Base-by-base conservation (phyloP, 768 basidiomycete species). In the Melanogaster broomeanus region DNA sequence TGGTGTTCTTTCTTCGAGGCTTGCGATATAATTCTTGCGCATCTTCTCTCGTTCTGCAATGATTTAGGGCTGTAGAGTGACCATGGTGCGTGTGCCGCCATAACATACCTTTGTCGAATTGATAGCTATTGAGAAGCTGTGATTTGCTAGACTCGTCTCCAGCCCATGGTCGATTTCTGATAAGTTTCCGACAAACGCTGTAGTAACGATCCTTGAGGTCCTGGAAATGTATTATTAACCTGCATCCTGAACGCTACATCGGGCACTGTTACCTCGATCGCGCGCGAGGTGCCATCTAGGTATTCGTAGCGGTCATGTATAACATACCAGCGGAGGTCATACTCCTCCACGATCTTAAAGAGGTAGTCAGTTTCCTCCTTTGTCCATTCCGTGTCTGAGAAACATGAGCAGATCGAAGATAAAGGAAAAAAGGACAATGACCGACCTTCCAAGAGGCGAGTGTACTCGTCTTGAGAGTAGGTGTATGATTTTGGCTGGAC, bases 161-260 rank as follows among this genome's bases (percentile, higher is more conserved):
- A 28, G 80, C 69, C 79, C 93, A 94, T 16, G 93, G 91, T 24
- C 90, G 76, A 61, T 83, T 90, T 39, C 92, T 81, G 30, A 98
- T 78, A 30, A 98, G 79, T 55, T 89, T 90, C 25, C 97, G 81
- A 65, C 93, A 95, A 16, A 95, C 87, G 44, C 88, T 85, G 67
- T 89, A 98, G 63, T 98, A 98, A 25, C 97, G 79, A 59, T 93
- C 91, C 73, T 98, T 98, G 58, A 98, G 70, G 55, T 97, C 95
- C 92, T 94, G 60, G 7, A 55, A 46, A 37, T 1, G 5, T 12
- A 42, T 37, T 61, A 46, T 43, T 25, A 18, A 11, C 9, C 24
- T 15, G 6, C 28, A 25, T 28, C 55, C 27, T 27, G 9, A 34
- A 13, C 45, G 34, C 9, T 16, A 22, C 15, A 40, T 6, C 46